Evolutionary conservation across 23 red algal genomes (phyloP).

Genomic region (Gracilaria gracilis): DNA sequence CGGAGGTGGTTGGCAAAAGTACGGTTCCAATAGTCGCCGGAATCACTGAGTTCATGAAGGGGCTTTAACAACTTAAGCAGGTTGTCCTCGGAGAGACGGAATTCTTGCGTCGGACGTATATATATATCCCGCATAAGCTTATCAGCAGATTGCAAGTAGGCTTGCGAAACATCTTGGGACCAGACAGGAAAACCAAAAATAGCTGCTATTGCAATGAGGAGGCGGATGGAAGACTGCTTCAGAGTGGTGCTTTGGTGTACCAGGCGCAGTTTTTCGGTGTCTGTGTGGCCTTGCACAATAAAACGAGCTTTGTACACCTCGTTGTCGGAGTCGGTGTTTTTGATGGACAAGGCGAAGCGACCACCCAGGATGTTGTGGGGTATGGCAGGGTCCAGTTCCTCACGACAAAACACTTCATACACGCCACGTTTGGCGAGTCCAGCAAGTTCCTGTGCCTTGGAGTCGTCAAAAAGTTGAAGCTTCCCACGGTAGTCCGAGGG

Average conservation of each 20-base stretch:
- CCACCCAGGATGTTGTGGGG: slow-evolving; percentile 31
- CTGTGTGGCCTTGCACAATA: slow-evolving; percentile 19
- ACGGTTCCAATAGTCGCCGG: slow-evolving; percentile 6
- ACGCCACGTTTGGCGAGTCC: slow-evolving; percentile 4
- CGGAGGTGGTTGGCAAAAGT: slow-evolving; percentile 17
- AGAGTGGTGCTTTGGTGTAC: slow-evolving; percentile 30
- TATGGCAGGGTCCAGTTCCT: slow-evolving; percentile 19
- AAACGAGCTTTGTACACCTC: slow-evolving; percentile 38
- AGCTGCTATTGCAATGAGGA: slow-evolving; percentile 32
- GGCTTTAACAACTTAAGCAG: slow-evolving; percentile 31
- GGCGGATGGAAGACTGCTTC: slow-evolving; percentile 14
- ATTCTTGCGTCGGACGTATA: slow-evolving; percentile 20
- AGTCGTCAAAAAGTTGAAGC: too few species aligned
- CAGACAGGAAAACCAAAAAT: slow-evolving; percentile 35
- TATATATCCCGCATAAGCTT: slow-evolving; percentile 49
- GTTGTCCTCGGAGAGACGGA: not conserved
- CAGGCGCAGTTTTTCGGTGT: slow-evolving; percentile 5
- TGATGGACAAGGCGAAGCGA: slow-evolving; percentile 1
- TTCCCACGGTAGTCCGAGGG: not conserved
- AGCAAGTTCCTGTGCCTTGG: too few species aligned
- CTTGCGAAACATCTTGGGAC: slow-evolving; percentile 40
- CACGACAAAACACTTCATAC: slow-evolving; percentile 16
- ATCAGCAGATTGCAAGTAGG: slow-evolving; percentile 19
- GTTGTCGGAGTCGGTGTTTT: slow-evolving; percentile 32
- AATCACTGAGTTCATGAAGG: slow-evolving; percentile 21